Evolutionary conservation across 805 yeast species (phyloP), one percentile per base, ranked within the genome.

Genomic region (Kregervanrija fluxuum): DNA sequence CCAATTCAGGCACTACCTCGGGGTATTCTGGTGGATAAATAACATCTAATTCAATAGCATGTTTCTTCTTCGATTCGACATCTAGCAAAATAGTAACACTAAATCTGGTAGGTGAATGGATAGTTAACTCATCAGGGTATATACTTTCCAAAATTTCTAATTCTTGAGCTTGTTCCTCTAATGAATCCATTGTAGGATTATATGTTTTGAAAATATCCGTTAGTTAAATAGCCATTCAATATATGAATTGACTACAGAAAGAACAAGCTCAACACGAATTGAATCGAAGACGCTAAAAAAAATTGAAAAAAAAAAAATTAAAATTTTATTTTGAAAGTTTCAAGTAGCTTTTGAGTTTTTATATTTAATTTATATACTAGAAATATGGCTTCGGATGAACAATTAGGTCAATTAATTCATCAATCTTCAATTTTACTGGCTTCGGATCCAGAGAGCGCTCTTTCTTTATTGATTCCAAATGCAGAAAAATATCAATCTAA

Each of bases 111-210:
- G 49, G 42, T 1, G 75, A 58, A 33, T 70, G 54, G 9, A 68
- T 55, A n/a, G 60, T 65, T 31, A 87, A 65, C 62, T 91, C 99
- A 59, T 91, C 97, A 5, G 98, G 99, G 61, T 93, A 91, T 44
- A 91, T 91, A 13, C 95, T 82, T 59, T 86, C 82, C 46, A 91
- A 73, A 42, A 93, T 89, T 62, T 90, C 97, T 38, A 93, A 61
- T 63, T 91, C 99, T 65, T 91, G 96, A 30, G 59, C 63, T 60
- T 91, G 97, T 59, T 93, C 97, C 61, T 86, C 96, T 42, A 64
- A 59, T 45, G 81, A 42, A 34, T 50, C 51, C 53, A 50, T 49
- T 11, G 28, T 22, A 22, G 28, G 28, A 22, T 22, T 5, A 5
- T 4, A 6, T 6, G 28, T 22, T 2, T 22, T 22, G 8, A 22